Evolutionary conservation across 371 early-diverging fungal species (phyloP).

Genomic region (Parasitella parasitica): DNA sequence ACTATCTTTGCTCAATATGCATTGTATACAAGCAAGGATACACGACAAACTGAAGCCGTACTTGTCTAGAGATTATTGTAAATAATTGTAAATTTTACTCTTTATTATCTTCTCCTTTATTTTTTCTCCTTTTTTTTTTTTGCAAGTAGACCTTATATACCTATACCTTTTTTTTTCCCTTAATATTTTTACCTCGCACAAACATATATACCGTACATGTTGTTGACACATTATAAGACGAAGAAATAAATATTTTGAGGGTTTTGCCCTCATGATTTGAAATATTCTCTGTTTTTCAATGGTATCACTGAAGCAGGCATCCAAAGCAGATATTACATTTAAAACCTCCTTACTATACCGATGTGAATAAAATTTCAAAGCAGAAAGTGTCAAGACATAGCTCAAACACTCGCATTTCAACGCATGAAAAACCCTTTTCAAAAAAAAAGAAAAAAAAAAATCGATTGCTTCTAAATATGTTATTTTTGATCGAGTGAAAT

Average conservation of each 20-base stretch:
- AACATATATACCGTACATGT: constrained; percentile 1
- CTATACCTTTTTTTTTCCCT: constrained; percentile 1
- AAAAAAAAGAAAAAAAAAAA: no score
- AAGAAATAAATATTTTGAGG: not conserved
- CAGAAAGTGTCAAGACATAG: no score
- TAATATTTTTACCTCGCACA: not conserved
- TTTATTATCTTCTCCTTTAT: not conserved
- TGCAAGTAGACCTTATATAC: not conserved
- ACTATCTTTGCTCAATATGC: constrained; percentile 65
- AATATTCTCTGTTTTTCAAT: not conserved
- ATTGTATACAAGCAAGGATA: not conserved
- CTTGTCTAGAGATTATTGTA: not conserved
- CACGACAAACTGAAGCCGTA: not conserved
- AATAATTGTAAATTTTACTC: not conserved
- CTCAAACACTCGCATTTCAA: no score
- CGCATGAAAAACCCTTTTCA: no score
- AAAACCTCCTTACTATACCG: no score
- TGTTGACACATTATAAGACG: not conserved
- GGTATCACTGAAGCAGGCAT: not conserved
- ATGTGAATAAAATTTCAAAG: no score
- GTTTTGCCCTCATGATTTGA: not conserved
- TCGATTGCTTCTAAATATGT: no score
- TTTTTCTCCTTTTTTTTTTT: not conserved
- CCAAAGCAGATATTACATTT: no score
- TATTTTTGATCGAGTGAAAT: not conserved